Evolutionary conservation across 1,284 basidiomycete genomes (phyloP).

Genomic region (Schizophyllum commune): DNA sequence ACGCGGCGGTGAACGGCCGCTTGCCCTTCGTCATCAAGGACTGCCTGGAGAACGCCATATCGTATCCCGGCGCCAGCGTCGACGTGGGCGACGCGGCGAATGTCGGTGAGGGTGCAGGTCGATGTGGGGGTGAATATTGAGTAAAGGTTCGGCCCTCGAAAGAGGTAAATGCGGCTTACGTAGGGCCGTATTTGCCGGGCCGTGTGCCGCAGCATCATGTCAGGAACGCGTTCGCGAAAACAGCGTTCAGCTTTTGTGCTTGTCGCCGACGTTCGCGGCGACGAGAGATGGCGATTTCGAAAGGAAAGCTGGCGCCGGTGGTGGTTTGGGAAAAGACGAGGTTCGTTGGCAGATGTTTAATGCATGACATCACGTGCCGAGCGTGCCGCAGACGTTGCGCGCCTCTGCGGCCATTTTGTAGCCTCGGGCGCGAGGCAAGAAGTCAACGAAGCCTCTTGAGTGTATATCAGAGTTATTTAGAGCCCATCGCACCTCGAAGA

Average conservation of each 20-base stretch:
- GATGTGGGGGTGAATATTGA: too few species aligned
- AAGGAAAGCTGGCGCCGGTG: neutral
- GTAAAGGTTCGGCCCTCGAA: neutral
- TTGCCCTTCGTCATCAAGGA: slow-evolving; percentile 38
- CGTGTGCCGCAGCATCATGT: neutral
- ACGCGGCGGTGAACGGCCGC: slow-evolving; percentile 43
- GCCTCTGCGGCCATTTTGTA: too few species aligned
- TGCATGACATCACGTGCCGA: neutral
- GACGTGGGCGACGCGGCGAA: neutral
- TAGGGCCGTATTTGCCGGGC: neutral
- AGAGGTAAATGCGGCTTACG: neutral
- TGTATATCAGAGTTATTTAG: too few species aligned
- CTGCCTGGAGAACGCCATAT: slow-evolving; percentile 41
- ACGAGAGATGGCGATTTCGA: neutral
- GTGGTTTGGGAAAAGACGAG: neutral
- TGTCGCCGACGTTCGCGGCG: neutral
- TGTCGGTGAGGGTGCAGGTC: too few species aligned
- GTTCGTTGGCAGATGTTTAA: neutral
- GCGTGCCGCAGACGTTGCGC: neutral
- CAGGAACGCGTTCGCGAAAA: neutral
- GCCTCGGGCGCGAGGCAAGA: too few species aligned
- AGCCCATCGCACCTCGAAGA: too few species aligned
- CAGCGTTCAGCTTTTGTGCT: neutral
- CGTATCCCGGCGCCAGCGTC: neutral
- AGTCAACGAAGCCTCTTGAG: too few species aligned